Conservation (phyloP, 495 filamentous ascomycete species). For the Niebla homalea region DNA sequence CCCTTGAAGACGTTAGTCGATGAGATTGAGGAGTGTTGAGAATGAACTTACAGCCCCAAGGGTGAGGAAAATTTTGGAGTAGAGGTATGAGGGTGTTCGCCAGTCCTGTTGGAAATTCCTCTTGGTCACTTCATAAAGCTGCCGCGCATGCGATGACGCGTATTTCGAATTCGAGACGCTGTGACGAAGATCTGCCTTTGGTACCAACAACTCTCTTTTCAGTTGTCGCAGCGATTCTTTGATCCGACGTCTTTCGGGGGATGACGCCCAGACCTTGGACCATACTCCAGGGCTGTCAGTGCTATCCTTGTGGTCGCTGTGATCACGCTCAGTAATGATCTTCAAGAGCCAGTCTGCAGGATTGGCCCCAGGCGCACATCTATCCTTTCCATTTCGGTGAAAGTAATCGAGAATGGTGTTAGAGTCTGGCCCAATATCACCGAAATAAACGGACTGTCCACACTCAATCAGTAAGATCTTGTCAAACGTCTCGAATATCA, state of each 20-base stretch:
- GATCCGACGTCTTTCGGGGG: conserved; percentile 19
- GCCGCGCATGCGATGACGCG: not conserved
- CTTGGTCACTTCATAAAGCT: conserved; percentile 1
- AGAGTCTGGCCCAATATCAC: conserved; percentile 40
- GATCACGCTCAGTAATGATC: conserved; percentile 34
- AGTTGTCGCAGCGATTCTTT: not conserved
- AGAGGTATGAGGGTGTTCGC: conserved; percentile 47
- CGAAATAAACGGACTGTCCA: conserved; percentile 43
- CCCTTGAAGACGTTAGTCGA: conserved; percentile 24
- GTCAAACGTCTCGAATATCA: conserved; percentile 44
- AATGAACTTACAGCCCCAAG: too few species aligned
- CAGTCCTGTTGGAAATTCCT: conserved; percentile 45
- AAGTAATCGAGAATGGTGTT: conserved; percentile 41
- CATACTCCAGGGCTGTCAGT: conserved; percentile 33
- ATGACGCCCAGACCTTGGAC: conserved; percentile 41
- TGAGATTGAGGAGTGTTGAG: conserved; percentile 35
- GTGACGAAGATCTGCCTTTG: not conserved
- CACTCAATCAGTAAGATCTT: conserved; percentile 37
- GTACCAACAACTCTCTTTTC: conserved; percentile 1
- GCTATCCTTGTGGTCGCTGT: conserved; percentile 21
- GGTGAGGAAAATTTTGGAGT: conserved; percentile 25
- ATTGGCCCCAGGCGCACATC: conserved; percentile 33
- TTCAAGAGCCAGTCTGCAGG: conserved; percentile 58
- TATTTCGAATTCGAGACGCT: not conserved
- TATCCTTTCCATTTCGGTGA: conserved; percentile 24